Percentiles rank a stretch among this genome's conserved stretches.
These are phyloP conservation scores for Hevea brasiliensis DNA, from an alignment of 345 rosid species.

Conservation along the genomic window DNA sequence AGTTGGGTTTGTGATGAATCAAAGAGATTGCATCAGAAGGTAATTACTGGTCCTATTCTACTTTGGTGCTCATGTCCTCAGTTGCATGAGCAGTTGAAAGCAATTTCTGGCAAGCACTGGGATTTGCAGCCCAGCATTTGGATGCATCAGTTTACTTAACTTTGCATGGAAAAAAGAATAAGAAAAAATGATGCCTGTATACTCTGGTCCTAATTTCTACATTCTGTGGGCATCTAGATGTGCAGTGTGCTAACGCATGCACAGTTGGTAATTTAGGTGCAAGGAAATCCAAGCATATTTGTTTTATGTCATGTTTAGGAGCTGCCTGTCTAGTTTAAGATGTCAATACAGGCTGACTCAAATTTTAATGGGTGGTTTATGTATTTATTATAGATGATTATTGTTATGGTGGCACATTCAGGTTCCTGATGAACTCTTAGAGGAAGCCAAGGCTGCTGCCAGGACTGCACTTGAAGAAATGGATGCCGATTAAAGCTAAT, in stretches of 20 bases:
- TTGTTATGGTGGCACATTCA: conserved; percentile 18
- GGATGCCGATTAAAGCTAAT: conserved; percentile 77
- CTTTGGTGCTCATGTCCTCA: background rate
- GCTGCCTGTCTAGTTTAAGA: background rate
- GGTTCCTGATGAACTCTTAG: conserved; percentile 89
- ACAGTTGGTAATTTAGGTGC: background rate
- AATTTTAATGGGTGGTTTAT: background rate
- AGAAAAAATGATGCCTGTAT: background rate
- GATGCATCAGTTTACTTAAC: background rate
- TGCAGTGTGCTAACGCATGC: too few species aligned
- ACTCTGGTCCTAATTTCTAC: background rate
- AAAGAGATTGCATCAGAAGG: conserved; percentile 84
- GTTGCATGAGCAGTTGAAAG: conserved; percentile 1
- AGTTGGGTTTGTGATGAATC: conserved; percentile 98
- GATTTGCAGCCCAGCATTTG: background rate
- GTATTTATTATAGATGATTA: background rate
- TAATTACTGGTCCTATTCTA: conserved; percentile 17
- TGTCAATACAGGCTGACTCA: too few species aligned
- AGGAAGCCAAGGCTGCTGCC: conserved; percentile 94
- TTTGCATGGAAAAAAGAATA: background rate
- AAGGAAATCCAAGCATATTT: too few species aligned
- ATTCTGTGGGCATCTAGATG: background rate
- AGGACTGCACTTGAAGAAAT: conserved; percentile 87
- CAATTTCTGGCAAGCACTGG: background rate
- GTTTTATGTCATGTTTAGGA: background rate